These are phyloP conservation scores for Knoxia roxburghii DNA, from an alignment of 257 asterid genomes.

Conservation along the genomic window DNA sequence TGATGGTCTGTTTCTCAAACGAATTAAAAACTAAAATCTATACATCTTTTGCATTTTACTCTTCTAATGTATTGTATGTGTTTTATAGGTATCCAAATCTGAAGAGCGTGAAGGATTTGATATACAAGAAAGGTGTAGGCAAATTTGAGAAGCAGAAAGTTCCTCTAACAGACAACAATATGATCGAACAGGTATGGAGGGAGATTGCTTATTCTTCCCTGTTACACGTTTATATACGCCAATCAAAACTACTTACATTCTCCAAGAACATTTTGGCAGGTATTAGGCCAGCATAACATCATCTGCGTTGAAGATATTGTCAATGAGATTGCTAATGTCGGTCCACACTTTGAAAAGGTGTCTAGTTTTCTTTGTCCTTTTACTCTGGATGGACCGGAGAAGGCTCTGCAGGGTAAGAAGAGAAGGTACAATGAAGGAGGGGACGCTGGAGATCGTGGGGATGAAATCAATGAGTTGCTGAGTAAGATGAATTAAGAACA, in stretches of 20 bases:
- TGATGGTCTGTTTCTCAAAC: background rate
- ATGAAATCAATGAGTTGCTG: conserved; percentile 62
- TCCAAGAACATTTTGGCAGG: conserved; percentile 35
- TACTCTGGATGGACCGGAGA: conserved; percentile 64
- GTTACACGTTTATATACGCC: background rate
- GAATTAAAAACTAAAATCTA: too few relatives aligned
- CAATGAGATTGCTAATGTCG: conserved; percentile 57
- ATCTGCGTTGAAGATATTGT: conserved; percentile 85
- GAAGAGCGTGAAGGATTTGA: conserved; percentile 84
- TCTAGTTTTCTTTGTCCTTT: conserved; percentile 68
- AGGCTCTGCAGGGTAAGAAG: conserved; percentile 73
- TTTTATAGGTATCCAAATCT: conserved; percentile 68
- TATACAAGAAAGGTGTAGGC: conserved; percentile 82
- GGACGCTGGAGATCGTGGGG: conserved; percentile 79
- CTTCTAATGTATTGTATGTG: background rate
- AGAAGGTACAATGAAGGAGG: conserved; percentile 74
- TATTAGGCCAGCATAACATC: conserved; percentile 58
- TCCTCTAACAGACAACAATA: conserved; percentile 78
- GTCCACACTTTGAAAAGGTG: conserved; percentile 63
- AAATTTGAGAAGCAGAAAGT: conserved; percentile 53
- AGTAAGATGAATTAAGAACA: conserved; percentile 84
- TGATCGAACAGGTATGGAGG: conserved; percentile 65
- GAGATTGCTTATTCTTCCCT: background rate
- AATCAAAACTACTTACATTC: background rate
- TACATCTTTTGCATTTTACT: background rate